Percentiles rank a stretch among this genome's conserved stretches.
phyloP scores from a whole-genome alignment of 225 moss, liverwort and hornwort species.

The Climacium dendroides region DNA sequence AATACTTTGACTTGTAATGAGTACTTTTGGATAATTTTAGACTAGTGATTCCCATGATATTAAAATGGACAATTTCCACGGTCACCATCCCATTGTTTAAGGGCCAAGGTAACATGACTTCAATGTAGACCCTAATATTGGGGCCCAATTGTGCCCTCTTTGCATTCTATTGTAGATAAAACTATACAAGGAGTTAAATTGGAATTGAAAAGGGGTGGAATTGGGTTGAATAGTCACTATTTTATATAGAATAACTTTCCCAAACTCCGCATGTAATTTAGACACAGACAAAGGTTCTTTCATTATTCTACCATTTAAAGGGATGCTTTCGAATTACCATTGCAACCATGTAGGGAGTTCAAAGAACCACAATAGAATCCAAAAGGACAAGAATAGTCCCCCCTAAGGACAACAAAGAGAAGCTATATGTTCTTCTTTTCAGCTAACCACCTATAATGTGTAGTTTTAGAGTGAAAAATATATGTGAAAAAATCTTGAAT shows the following conservation, averaged over 20 bases:
- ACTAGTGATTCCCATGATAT: too few relatives aligned
- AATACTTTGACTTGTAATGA: too few relatives aligned
- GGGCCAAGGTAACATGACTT: too few relatives aligned
- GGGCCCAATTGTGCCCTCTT: background rate
- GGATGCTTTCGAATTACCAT: background rate
- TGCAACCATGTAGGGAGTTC: accelerated
- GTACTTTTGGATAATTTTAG: too few relatives aligned
- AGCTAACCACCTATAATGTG: background rate
- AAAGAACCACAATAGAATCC: background rate
- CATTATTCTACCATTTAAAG: background rate
- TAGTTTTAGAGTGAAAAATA: background rate
- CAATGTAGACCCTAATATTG: accelerated
- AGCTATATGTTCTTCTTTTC: background rate
- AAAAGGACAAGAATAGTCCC: background rate
- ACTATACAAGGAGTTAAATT: background rate
- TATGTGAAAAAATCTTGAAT: accelerated
- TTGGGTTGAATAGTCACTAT: background rate
- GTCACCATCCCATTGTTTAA: too few relatives aligned
- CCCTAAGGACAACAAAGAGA: background rate
- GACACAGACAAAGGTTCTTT: background rate
- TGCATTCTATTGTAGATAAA: background rate
- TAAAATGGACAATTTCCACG: too few relatives aligned
- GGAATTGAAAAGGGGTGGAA: background rate
- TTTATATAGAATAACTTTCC: background rate
- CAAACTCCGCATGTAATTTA: background rate